Base-by-base conservation (phyloP, 257 asterid species). In the Nicotiana sylvestris region DNA sequence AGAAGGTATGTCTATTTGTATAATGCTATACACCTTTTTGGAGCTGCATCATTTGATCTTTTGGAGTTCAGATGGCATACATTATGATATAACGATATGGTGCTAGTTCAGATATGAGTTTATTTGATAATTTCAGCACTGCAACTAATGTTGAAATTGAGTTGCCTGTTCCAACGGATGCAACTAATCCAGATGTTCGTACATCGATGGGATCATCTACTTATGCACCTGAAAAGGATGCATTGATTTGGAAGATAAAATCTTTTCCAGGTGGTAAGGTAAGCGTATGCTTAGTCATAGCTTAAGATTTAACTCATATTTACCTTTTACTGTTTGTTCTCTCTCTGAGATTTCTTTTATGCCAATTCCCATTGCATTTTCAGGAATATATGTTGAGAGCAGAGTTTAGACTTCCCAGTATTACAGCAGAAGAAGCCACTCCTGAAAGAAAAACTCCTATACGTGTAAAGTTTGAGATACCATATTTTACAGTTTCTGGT, bases 261-360 rank as follows among this genome's bases (percentile, higher is more conserved):
- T 96, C 99, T 84, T 96, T 96, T 82, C 98, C 99, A 5, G 99
- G 99, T 90, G 99, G 98, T 78, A 96, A 96, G 98, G 99, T 94
- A 84, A 78, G 86, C 66, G 8, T 67, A n/a, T 37, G 67, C 30
- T 79, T 77, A 16, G 66, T 43, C 78, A 43, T 39, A 21, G 35
- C 78, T 70, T 32, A 21, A 43, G 21, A 16, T 43, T 21, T 11
- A 25, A 37, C 78, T 72, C 43, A 2, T 30, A 35, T 43, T 55
- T 78, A 2, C 39, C 39, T 29, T 72, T 69, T 78, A 51, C 81
- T 55, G 60, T 80, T 51, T 37, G 81, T 82, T 77, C 76, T 49
- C 57, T 66, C 37, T 30, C 30, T 51, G 78, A 69, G n/a, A 43
- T 70, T 49, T 43, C 58, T 70, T 43, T 70, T 70, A 43, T 43